These are phyloP conservation scores for Botryotinia globosa DNA, from an alignment of 2,329 filamentous ascomycete species.

Conservation along the genomic window DNA sequence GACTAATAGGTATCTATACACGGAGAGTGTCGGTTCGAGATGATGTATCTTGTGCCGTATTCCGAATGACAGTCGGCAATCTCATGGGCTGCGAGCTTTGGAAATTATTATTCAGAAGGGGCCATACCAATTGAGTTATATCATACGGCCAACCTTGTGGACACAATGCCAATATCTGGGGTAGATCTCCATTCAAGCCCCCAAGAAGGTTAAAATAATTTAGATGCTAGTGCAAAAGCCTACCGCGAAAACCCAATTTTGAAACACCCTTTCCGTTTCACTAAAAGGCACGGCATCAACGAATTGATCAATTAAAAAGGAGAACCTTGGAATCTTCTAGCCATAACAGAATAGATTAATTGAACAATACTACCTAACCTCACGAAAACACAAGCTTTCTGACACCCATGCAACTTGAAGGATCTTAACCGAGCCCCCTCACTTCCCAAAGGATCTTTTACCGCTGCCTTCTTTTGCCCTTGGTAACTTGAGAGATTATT, in stretches of 20 bases:
- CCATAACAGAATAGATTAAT: background rate
- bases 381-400: background rate
- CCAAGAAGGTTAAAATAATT: background rate
- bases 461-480: background rate
- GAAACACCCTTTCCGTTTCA: background rate
- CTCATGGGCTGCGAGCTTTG: background rate
- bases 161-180: background rate
- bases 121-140: background rate
- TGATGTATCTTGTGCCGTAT: background rate
- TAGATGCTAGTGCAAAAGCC: background rate
- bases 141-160: background rate
- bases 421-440: background rate
- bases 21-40: background rate
- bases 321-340: background rate
- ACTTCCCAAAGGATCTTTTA: background rate
- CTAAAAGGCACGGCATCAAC: background rate
- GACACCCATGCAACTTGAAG: background rate
- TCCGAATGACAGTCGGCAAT: background rate
- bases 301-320: constrained; percentile 7
- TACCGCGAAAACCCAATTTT: background rate
- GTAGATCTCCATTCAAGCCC: background rate
- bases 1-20: background rate
- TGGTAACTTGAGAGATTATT: background rate
- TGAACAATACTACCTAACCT: background rate
- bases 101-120: background rate